These are phyloP conservation scores for Elaeis oleifera DNA, from an alignment of 202 grass and related monocot genomes.

Conservation along the genomic window DNA sequence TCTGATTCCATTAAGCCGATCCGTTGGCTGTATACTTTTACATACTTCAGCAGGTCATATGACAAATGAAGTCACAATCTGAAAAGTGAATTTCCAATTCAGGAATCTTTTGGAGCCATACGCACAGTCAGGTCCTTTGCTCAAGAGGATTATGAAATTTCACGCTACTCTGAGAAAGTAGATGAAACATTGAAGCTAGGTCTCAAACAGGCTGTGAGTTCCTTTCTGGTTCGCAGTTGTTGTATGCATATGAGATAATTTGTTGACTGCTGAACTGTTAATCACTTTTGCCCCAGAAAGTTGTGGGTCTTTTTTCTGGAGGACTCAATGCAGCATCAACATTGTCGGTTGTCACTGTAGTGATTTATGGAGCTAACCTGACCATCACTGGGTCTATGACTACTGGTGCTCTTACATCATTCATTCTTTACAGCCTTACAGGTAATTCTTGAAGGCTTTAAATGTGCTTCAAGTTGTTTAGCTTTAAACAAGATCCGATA, in stretches of 20 bases:
- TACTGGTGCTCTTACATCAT: conserved; percentile 93
- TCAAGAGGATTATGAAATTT: conserved; percentile 81
- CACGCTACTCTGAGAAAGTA: conserved; percentile 79
- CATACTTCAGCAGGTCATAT: background rate
- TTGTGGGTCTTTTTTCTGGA: conserved; percentile 90
- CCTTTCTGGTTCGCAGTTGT: conserved; percentile 10
- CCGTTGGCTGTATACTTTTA: background rate
- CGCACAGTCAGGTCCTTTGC: conserved; percentile 96
- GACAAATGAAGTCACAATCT: background rate
- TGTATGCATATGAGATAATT: background rate
- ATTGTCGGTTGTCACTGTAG: conserved; percentile 70
- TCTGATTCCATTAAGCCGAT: no score
- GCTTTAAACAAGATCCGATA: background rate
- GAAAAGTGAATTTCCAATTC: conserved; percentile 10
- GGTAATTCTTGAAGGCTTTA: conserved; percentile 32
- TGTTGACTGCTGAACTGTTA: background rate
- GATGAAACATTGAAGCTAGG: conserved; percentile 87
- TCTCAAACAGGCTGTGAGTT: conserved; percentile 94
- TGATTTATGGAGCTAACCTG: conserved; percentile 96
- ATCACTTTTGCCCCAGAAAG: conserved; percentile 40
- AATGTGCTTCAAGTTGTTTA: conserved; percentile 15
- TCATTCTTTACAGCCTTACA: conserved; percentile 97
- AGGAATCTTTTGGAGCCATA: conserved; percentile 99
- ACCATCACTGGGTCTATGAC: conserved; percentile 94
- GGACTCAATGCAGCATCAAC: conserved; percentile 95